phyloP scores from a whole-genome alignment of 2,329 filamentous ascomycete species.

The Fusarium abutilonis region DNA sequence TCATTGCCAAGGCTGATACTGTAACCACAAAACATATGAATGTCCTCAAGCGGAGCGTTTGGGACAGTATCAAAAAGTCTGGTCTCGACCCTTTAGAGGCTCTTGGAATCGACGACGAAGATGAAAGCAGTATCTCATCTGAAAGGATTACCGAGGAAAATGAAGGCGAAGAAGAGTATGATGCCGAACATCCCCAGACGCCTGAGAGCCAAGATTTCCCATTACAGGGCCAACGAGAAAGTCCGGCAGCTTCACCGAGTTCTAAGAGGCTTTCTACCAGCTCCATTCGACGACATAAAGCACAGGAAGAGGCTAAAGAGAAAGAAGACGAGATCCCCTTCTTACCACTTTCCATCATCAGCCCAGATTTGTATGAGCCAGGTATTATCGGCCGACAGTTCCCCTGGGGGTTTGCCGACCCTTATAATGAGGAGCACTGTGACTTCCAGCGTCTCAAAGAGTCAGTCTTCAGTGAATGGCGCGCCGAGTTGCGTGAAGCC shows the following conservation, averaged over 20 bases:
- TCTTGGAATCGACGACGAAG: slow-evolving; percentile 81
- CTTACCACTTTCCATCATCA: slow-evolving; percentile 91
- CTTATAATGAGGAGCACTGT: slow-evolving; percentile 89
- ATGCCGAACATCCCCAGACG: slow-evolving; percentile 38
- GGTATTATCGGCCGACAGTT: slow-evolving; percentile 85
- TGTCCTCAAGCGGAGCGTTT: slow-evolving; percentile 89
- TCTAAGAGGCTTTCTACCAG: slow-evolving; percentile 59
- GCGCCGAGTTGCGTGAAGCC: slow-evolving; percentile 86
- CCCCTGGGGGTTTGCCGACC: slow-evolving; percentile 96
- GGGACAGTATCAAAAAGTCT: slow-evolving; percentile 84
- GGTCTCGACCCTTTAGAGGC: slow-evolving; percentile 89
- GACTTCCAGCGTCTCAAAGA: slow-evolving; percentile 93
- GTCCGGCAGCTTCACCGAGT: slow-evolving; percentile 50
- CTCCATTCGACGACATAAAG: slow-evolving; percentile 58
- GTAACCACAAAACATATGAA: slow-evolving; percentile 96
- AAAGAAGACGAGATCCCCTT: slow-evolving; percentile 71
- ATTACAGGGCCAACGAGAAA: slow-evolving; percentile 48
- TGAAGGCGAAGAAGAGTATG: slow-evolving; percentile 51
- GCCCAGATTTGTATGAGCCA: slow-evolving; percentile 89
- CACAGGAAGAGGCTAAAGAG: slow-evolving; percentile 57
- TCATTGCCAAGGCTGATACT: slow-evolving; percentile 96
- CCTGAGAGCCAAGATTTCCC: slow-evolving; percentile 52
- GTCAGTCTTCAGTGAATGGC: slow-evolving; percentile 92
- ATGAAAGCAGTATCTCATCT: slow-evolving; percentile 67
- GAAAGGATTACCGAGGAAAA: slow-evolving; percentile 67